Base-by-base conservation (phyloP, 2,329 filamentous ascomycete genomes). In the Botrytis medusae region DNA sequence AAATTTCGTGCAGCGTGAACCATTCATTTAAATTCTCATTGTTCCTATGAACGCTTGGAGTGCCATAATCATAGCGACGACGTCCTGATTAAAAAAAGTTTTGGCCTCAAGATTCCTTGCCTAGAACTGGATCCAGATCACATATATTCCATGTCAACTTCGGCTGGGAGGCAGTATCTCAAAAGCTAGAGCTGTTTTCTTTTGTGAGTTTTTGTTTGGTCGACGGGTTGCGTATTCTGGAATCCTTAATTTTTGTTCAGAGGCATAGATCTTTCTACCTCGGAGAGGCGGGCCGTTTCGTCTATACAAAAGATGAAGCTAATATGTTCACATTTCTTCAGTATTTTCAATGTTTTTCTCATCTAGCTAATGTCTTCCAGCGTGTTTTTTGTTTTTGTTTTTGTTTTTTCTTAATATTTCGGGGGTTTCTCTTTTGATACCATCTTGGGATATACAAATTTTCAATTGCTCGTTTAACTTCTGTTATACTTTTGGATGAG, bases 231-330 rank as follows among this genome's bases (percentile, higher is more conserved):
- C 76, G 77, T 77, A 80, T 76, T 72, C 32, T 29, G 59, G 14
- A 59, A 40, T 20, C 18, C 37, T 37, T 51, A 10, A 29, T 44
- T 32, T 40, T 65, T 37, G 40, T 77, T 83, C 82, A 81, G 82
- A 77, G 81, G 80, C 81, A 84, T 82, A 82, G 78, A 84, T 84
- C 84, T 84, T 82, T 82, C 82, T 82, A 80, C 80, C 81, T 79
- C 76, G 70, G 68, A 77, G 75, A 75, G 72, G 62, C 74, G 76
- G 76, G 74, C 78, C 77, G 78, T 74, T 76, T 76, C 77, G 72
- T 75, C 75, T 79, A 75, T 77, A 72, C 65, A n/a, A 16, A 46
- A 37, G 34, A 65, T 72, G 44, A 48, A 65, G 44, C 14, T 65
- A 18, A 57, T 42, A 18, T 42, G 25, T 22, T 72, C 22, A 25